These are phyloP conservation scores for Fusarium transvaalense DNA, from an alignment of 2,329 filamentous ascomycete species.

Conservation along the genomic window DNA sequence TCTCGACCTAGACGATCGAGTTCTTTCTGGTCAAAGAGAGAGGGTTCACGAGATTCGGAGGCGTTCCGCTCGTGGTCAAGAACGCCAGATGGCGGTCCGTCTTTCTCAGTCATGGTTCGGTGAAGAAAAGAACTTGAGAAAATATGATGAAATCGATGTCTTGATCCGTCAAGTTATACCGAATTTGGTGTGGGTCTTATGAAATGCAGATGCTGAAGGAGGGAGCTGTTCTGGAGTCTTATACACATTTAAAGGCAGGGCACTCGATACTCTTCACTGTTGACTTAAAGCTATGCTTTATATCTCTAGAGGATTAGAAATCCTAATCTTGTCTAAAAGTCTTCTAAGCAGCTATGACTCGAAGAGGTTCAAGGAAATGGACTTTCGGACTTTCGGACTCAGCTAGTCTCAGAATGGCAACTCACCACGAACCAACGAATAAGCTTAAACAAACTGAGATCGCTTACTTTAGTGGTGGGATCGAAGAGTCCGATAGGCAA, in stretches of 20 bases:
- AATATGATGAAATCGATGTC: background rate
- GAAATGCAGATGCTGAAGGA: background rate
- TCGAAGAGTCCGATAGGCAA: background rate
- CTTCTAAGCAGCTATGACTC: background rate
- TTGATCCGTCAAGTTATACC: conserved; percentile 6
- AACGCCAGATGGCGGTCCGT: background rate
- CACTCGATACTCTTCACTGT: background rate
- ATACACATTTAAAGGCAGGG: background rate
- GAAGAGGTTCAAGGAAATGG: background rate
- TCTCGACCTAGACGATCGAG: conserved; percentile 73
- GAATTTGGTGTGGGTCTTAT: background rate
- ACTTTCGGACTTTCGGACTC: conserved; percentile 5
- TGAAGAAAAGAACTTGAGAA: background rate
- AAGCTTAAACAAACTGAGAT: conserved; percentile 5
- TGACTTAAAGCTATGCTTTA: background rate
- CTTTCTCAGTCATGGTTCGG: conserved; percentile 3
- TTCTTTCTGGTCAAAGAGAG: conserved; percentile 48
- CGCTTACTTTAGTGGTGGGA: background rate
- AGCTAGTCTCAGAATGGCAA: background rate
- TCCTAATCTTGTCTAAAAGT: rapidly evolving
- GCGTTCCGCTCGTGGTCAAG: conserved; percentile 2
- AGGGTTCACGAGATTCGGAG: background rate
- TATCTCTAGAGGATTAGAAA: background rate
- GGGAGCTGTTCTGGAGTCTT: background rate
- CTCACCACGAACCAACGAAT: conserved; percentile 6